Evolutionary conservation across 2,329 filamentous ascomycete species (phyloP).

Genomic region (Ilyonectria sp.): DNA sequence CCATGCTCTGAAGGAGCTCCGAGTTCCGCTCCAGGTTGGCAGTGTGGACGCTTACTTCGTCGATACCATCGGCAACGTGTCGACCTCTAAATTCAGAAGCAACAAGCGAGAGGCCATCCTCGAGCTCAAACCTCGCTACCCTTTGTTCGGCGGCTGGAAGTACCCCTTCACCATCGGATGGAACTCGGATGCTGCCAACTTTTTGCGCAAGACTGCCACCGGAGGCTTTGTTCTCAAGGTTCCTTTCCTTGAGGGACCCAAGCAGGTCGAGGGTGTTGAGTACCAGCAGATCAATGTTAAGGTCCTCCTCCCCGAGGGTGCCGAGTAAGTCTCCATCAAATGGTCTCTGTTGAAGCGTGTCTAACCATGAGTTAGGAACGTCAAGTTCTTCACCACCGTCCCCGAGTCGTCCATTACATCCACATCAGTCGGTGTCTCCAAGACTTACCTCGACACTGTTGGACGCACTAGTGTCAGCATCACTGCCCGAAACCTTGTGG

Average conservation of each 20-base stretch:
- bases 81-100: constrained; percentile 88
- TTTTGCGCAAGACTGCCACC: constrained; percentile 76
- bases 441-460: constrained; percentile 93
- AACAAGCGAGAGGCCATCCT: constrained; percentile 85
- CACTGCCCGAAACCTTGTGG: constrained; percentile 88
- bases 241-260: constrained; percentile 94
- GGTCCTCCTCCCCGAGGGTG: constrained; percentile 91
- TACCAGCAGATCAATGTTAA: constrained; percentile 87
- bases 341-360: not conserved
- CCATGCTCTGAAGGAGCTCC: constrained; percentile 85
- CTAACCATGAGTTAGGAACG: constrained; percentile 74
- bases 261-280: constrained; percentile 85
- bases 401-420: constrained; percentile 74
- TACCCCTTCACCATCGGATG: constrained; percentile 97
- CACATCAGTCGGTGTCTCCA: constrained; percentile 75
- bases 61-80: constrained; percentile 97
- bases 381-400: constrained; percentile 82
- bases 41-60: constrained; percentile 93
- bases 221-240: constrained; percentile 90
- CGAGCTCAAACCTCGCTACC: constrained; percentile 94
- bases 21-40: constrained; percentile 83
- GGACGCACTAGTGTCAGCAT: constrained; percentile 88
- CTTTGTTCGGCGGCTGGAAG: constrained; percentile 98
- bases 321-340: constrained; percentile 72
- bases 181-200: constrained; percentile 87